Percentiles rank a stretch among this genome's conserved stretches.
Conservation (phyloP, 2,329 filamentous ascomycete species). For the Paracamarosporium sp. region DNA sequence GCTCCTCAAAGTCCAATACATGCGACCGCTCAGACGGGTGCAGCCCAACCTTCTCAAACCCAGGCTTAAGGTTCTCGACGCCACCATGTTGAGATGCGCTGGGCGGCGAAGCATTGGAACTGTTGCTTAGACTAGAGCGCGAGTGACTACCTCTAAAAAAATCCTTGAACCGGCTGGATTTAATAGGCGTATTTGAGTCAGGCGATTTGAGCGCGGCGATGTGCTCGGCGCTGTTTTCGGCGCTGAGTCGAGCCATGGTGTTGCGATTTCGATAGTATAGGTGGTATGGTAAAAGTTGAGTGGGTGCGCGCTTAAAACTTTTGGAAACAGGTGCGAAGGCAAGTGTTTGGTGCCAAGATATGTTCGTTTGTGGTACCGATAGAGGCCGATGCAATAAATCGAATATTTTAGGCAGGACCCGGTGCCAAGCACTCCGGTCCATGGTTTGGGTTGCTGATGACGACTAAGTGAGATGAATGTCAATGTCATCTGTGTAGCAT, state of each 20-base stretch:
- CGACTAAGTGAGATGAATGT: constrained; percentile 4
- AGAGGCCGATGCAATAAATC: too few relatives aligned
- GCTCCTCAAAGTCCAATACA: neutral
- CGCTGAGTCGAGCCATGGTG: constrained; percentile 10
- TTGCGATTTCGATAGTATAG: too few relatives aligned
- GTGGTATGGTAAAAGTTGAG: too few relatives aligned
- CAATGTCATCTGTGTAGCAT: too few relatives aligned
- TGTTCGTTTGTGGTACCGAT: neutral
- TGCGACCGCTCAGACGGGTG: neutral
- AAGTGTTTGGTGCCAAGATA: constrained; percentile 1
- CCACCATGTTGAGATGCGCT: neutral
- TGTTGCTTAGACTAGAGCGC: neutral
- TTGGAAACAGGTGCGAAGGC: neutral
- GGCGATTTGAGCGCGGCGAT: neutral
- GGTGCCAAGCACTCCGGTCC: too few relatives aligned
- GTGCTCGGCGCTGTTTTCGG: constrained; percentile 8
- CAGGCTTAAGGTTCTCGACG: neutral
- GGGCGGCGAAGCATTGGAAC: neutral
- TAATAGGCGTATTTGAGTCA: neutral
- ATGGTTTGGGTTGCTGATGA: neutral
- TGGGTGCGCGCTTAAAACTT: too few relatives aligned
- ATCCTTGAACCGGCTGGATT: constrained; percentile 3
- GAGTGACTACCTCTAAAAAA: constrained; percentile 9
- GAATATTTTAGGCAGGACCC: too few relatives aligned
- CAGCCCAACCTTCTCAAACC: constrained; percentile 5